Base-by-base conservation (phyloP, 176 grass and related monocot species). In the Leersia perrieri region DNA sequence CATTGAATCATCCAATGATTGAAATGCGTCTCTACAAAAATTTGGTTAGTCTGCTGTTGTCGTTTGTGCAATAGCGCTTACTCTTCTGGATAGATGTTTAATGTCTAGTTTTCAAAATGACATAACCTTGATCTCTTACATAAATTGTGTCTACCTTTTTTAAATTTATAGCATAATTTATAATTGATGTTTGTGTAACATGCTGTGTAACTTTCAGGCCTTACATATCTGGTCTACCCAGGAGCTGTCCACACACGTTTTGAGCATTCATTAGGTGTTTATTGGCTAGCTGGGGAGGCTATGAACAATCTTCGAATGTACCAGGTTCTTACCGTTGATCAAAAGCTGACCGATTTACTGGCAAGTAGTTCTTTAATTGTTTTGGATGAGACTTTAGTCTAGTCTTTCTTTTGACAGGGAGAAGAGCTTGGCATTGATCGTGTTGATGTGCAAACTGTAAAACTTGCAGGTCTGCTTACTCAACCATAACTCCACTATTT, bases 241-340 rank as follows among this genome's bases (percentile, higher is more conserved):
- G 95, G 95, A 73, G 92, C 95, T 0, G 92, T 98, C 11, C 95
- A 98, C 81, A 91, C 88, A 45, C 76, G 95, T 23, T 98, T 94
- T 76, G 95, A 98, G 68, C 95, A 98, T 92, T 98, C 95, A 7
- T 70, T 98, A 66, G 95, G 95, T 33, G 95, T 98, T 78, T 94
- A 94, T 87, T 80, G 70, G 26, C 81, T 98, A 9, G 92, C 92
- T 74, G 86, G 88, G 22, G 79, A 98, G 34, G 80, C 90, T 35
- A 83, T 98, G 34, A 76, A 85, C 33, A 81, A 68, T 78, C 83
- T 98, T 80, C 82, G 66, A 62, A 89, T 61, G 18, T 81, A 90
- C 77, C 95, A 98, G 68, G 95, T 98, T 33, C 63, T n/a, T 74
- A 70, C 35, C 32, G 22, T 33, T 68, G 53, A 33, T 42, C 29